phyloP scores from a whole-genome alignment of 2,329 filamentous ascomycete species.

The Mycocentrospora acerina region DNA sequence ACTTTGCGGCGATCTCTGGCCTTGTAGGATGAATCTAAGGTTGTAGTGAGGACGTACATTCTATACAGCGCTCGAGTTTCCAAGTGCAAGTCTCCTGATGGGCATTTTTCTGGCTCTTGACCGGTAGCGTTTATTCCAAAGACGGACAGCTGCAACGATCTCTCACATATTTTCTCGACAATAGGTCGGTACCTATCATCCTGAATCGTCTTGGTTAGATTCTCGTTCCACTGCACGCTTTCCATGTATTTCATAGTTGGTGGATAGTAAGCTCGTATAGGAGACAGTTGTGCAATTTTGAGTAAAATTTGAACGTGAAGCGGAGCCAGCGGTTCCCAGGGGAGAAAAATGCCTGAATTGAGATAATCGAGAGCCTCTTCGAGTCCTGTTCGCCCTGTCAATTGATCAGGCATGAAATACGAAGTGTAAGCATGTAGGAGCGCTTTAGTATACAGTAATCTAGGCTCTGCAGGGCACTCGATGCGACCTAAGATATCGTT shows the following conservation, averaged over 20 bases:
- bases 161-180: too few relatives aligned
- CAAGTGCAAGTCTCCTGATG: too few relatives aligned
- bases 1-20: conserved; percentile 17
- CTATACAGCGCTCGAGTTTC: conserved; percentile 15
- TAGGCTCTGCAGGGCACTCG: conserved; percentile 59
- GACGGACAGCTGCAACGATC: too few relatives aligned
- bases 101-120: too few relatives aligned
- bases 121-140: too few relatives aligned
- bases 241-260: conserved; percentile 26
- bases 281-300: conserved; percentile 40
- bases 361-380: conserved; percentile 61
- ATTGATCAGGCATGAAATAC: conserved; percentile 56
- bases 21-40: conserved; percentile 11
- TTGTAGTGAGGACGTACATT: not conserved
- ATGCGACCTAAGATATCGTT: conserved; percentile 58
- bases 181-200: conserved; percentile 39
- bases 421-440: conserved; percentile 63
- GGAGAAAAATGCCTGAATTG: conserved; percentile 51
- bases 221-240: conserved; percentile 32
- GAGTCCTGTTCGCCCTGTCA: conserved; percentile 61
- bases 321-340: conserved; percentile 40
- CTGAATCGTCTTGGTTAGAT: conserved; percentile 27
- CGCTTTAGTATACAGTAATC: conserved; percentile 58
- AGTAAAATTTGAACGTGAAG: conserved; percentile 13
- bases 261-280: conserved; percentile 38